Evolutionary conservation across 192 early-diverging fungal genomes (phyloP).

Genomic region (Coemansia sp.): DNA sequence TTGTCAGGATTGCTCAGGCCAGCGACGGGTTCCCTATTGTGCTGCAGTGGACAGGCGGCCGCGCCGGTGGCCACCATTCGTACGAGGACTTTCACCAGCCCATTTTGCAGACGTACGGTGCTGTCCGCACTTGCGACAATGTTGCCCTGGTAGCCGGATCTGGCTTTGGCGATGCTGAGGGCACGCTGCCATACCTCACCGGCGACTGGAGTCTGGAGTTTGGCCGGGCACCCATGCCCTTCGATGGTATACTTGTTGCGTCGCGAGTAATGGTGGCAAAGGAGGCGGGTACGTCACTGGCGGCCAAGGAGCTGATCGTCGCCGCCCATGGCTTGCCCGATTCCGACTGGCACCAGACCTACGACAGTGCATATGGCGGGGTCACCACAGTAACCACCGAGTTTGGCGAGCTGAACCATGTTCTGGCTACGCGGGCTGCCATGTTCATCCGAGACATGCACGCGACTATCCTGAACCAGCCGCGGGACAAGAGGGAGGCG

Average conservation of each 20-base stretch:
- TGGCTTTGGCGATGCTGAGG: slow-evolving; percentile 83
- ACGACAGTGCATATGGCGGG: slow-evolving; percentile 67
- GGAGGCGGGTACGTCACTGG: slow-evolving; percentile 69
- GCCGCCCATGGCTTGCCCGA: slow-evolving; percentile 73
- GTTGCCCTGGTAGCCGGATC: slow-evolving; percentile 84
- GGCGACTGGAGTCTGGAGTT: slow-evolving; percentile 83
- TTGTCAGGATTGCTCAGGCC: slow-evolving; percentile 80
- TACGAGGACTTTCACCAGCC: slow-evolving; percentile 94
- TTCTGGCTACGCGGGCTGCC: slow-evolving; percentile 80
- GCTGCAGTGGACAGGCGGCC: slow-evolving; percentile 94
- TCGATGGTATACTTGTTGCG: slow-evolving; percentile 91
- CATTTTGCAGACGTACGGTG: slow-evolving; percentile 61
- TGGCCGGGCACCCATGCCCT: slow-evolving; percentile 88
- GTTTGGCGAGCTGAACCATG: slow-evolving; percentile 88
- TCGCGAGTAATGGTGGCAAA: slow-evolving; percentile 94
- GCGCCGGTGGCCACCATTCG: slow-evolving; percentile 92
- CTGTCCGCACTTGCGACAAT: slow-evolving; percentile 71
- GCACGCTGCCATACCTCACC: slow-evolving; percentile 84
- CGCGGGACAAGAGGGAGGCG: slow-evolving; percentile 69
- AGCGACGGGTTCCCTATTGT: slow-evolving; percentile 79
- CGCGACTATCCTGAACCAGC: slow-evolving; percentile 70
- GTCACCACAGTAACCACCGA: slow-evolving; percentile 82
- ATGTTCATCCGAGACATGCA: slow-evolving; percentile 75
- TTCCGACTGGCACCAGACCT: slow-evolving; percentile 77
- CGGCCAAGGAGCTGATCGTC: slow-evolving; percentile 84